Evolutionary conservation across 495 filamentous ascomycete species (phyloP).

Genomic region (Immersiella caudata): DNA sequence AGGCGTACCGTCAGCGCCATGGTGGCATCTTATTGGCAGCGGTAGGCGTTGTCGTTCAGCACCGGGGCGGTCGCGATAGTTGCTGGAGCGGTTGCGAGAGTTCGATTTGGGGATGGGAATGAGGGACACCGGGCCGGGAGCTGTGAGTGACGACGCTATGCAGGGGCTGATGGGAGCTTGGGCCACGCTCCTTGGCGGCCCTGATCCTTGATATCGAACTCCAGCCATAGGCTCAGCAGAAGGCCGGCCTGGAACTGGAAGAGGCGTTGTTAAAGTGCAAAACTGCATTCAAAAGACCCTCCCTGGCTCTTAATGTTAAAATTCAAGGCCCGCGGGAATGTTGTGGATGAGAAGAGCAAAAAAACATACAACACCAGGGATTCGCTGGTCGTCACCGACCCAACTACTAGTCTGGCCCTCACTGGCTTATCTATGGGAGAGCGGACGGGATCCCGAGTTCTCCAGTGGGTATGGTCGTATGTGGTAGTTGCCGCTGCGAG

Average conservation of each 20-base stretch:
- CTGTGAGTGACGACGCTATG: slow-evolving; percentile 20
- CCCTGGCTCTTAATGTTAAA: slow-evolving; percentile 18
- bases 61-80: not conserved
- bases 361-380: slow-evolving; percentile 35
- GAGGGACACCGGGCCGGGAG: no score
- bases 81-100: not conserved
- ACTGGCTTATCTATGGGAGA: slow-evolving; percentile 50
- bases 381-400: slow-evolving; percentile 50
- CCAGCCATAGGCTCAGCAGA: no score
- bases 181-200: not conserved
- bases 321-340: not conserved
- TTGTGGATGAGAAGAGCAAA: not conserved
- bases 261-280: no score
- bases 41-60: not conserved
- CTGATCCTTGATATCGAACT: no score
- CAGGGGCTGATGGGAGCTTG: slow-evolving; percentile 16
- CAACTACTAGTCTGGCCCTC: slow-evolving; percentile 46
- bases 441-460: slow-evolving; percentile 54
- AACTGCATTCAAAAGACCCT: no score
- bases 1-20: slow-evolving; percentile 40
- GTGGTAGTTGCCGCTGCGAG: slow-evolving; percentile 12
- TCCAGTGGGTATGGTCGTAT: slow-evolving; percentile 53
- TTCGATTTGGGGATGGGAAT: no score
- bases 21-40: slow-evolving; percentile 30
- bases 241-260: no score